Percentiles rank a stretch among this genome's conserved stretches.
Evolutionary conservation across 108 stramenopile species (phyloP).

Genomic region (Cyclostephanos invisitatus): DNA sequence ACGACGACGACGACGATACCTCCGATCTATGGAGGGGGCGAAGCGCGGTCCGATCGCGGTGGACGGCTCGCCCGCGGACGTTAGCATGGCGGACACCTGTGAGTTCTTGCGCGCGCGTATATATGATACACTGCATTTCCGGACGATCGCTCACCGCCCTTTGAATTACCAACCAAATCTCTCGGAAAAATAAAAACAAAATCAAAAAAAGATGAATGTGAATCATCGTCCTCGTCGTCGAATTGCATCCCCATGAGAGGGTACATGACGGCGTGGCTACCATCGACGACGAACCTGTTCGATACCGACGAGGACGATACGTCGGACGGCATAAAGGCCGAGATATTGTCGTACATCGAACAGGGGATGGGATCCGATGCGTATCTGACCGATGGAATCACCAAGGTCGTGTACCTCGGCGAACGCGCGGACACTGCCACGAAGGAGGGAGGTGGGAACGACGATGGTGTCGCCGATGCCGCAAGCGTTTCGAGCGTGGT

Average conservation of each 20-base stretch:
- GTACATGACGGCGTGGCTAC: constrained; percentile 15
- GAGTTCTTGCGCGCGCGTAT: too few relatives aligned
- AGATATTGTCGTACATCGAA: constrained; percentile 5
- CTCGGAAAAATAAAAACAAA: too few relatives aligned
- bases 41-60: constrained; percentile 14
- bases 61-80: constrained; percentile 8
- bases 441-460: background rate
- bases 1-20: background rate
- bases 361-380: constrained; percentile 14
- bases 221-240: background rate
- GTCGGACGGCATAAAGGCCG: constrained; percentile 2
- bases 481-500: background rate
- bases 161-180: too few relatives aligned
- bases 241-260: constrained; percentile 17
- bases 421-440: too few relatives aligned
- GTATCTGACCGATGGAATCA: constrained; percentile 16
- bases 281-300: too few relatives aligned
- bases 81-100: background rate
- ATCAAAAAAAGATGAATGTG: too few relatives aligned
- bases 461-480: background rate
- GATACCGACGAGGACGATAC: constrained; percentile 4
- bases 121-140: too few relatives aligned
- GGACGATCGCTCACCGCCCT: too few relatives aligned
- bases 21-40: constrained; percentile 12
- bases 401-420: constrained; percentile 15